phyloP scores from a whole-genome alignment of 345 rosid species.

The Citropsis articulata region DNA sequence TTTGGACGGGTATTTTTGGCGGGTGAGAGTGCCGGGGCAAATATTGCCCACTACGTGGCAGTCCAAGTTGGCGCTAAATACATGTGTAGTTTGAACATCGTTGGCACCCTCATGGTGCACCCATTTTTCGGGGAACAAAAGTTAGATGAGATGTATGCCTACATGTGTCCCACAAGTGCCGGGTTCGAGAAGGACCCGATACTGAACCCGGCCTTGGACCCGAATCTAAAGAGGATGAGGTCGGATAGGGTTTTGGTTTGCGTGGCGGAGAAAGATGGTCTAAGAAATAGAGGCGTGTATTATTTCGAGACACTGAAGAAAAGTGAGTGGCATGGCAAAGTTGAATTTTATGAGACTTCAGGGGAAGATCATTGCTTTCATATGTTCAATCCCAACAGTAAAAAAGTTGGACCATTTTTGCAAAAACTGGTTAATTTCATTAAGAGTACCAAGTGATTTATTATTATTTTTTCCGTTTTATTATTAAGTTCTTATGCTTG shows the following conservation, averaged over 20 bases:
- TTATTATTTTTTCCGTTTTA: too few relatives aligned
- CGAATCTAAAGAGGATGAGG: constrained; percentile 27
- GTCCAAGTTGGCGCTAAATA: constrained; percentile 18
- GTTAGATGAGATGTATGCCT: constrained; percentile 30
- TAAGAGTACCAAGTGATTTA: neutral
- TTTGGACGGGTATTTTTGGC: constrained; percentile 34
- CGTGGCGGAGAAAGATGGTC: constrained; percentile 38
- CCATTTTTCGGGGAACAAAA: constrained; percentile 43
- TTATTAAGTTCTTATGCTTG: too few relatives aligned
- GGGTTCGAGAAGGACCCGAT: constrained; percentile 31
- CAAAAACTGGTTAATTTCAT: constrained; percentile 34
- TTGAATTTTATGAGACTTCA: constrained; percentile 24
- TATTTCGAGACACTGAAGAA: constrained; percentile 27
- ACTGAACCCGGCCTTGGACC: constrained; percentile 33
- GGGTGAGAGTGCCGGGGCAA: constrained; percentile 75
- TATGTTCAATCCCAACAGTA: constrained; percentile 14
- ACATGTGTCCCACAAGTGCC: constrained; percentile 29
- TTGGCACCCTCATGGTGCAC: constrained; percentile 37
- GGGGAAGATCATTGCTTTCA: constrained; percentile 43
- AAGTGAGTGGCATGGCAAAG: constrained; percentile 34
- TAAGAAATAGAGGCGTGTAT: constrained; percentile 28
- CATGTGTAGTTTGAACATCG: constrained; percentile 23
- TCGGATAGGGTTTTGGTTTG: constrained; percentile 36
- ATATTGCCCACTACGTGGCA: constrained; percentile 43
- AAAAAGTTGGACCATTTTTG: constrained; percentile 28